Evolutionary conservation across 2,329 filamentous ascomycete genomes (phyloP).

Genomic region (Pseudogymnoascus sp.): DNA sequence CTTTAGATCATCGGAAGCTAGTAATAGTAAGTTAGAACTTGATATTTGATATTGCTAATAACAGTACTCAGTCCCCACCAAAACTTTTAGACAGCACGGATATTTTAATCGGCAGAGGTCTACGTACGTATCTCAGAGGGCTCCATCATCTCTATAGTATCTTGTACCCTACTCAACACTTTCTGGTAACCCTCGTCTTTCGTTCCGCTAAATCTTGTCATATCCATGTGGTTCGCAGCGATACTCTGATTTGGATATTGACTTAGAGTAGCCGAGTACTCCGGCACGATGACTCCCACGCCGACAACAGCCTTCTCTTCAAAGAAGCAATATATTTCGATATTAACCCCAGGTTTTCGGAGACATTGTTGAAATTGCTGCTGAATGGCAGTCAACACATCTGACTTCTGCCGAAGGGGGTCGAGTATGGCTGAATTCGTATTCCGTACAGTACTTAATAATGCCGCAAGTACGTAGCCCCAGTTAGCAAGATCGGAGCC

Average conservation of each 20-base stretch:
- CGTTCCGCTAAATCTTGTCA: conserved; percentile 19
- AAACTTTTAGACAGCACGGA: no score
- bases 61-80: no score
- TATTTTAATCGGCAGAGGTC: no score
- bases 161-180: conserved; percentile 15
- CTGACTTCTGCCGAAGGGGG: conserved; percentile 13
- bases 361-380: conserved; percentile 17
- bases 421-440: conserved; percentile 15
- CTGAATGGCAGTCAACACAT: conserved; percentile 13
- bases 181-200: conserved; percentile 16
- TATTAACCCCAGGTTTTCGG: conserved; percentile 4
- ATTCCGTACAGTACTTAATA: background rate
- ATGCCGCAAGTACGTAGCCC: conserved; percentile 13
- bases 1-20: background rate
- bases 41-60: no score
- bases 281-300: conserved; percentile 14
- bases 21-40: background rate
- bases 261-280: conserved; percentile 10
- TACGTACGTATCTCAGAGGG: background rate
- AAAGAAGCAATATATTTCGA: conserved; percentile 16
- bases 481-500: conserved; percentile 17
- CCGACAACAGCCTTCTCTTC: conserved; percentile 14
- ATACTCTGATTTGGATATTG: conserved; percentile 19
- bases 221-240: conserved; percentile 20
- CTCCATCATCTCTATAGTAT: background rate